phyloP scores from a whole-genome alignment of 495 filamentous ascomycete genomes.

The Penicillium longicatenatum region DNA sequence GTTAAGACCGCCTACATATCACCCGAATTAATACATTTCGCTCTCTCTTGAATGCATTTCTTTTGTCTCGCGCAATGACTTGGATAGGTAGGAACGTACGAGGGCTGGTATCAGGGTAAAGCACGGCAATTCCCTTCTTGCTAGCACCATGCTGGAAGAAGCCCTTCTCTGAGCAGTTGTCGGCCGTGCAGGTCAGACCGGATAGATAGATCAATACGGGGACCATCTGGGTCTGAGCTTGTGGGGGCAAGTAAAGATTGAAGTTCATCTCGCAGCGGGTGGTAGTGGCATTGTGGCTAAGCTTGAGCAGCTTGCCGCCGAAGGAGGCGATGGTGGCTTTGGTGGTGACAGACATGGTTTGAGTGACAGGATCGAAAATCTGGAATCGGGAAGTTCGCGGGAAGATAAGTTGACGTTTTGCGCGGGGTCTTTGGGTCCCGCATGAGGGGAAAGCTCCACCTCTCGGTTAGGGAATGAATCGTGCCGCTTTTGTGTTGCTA shows the following conservation, averaged over 20 bases:
- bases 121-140: slow-evolving; percentile 76
- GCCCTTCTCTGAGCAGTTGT: slow-evolving; percentile 93
- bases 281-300: slow-evolving; percentile 75
- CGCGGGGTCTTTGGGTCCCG: slow-evolving; percentile 30
- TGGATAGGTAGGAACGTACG: slow-evolving; percentile 47
- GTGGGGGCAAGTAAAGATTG: slow-evolving; percentile 68
- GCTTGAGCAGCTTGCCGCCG: slow-evolving; percentile 92
- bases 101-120: slow-evolving; percentile 95
- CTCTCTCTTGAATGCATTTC: too few relatives aligned
- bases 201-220: slow-evolving; percentile 95
- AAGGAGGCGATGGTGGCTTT: slow-evolving; percentile 90
- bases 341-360: slow-evolving; percentile 74
- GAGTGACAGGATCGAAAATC: too few relatives aligned
- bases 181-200: slow-evolving; percentile 90
- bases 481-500: background rate
- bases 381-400: slow-evolving; percentile 1
- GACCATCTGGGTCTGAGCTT: slow-evolving; percentile 59
- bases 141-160: slow-evolving; percentile 87
- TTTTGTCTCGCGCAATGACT: too few relatives aligned
- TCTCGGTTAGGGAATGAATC: background rate
- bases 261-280: slow-evolving; percentile 66
- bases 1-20: slow-evolving; percentile 59
- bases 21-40: background rate
- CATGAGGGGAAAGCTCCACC: slow-evolving; percentile 32
- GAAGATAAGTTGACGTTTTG: slow-evolving; percentile 17